These are phyloP conservation scores for Euclidium syriacum DNA, from an alignment of 345 rosid species.

Conservation along the genomic window DNA sequence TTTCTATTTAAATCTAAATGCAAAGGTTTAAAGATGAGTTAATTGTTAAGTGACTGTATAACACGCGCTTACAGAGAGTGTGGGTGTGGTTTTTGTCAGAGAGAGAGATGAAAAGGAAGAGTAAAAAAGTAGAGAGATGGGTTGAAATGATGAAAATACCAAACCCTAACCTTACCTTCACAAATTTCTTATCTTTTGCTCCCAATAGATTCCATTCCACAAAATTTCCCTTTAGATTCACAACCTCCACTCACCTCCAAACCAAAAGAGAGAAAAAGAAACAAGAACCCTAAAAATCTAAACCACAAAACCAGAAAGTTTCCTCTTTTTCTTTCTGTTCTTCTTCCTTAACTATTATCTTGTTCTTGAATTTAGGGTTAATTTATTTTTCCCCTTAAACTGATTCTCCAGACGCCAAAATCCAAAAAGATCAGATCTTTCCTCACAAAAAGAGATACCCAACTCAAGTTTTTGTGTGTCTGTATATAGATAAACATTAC, in stretches of 20 bases:
- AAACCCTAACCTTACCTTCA: slow-evolving; percentile 40
- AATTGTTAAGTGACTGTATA: background rate
- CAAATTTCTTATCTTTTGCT: slow-evolving; percentile 31
- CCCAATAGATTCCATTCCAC: slow-evolving; percentile 13
- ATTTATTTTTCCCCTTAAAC: background rate
- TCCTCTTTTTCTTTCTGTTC: slow-evolving; percentile 3
- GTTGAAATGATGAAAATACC: slow-evolving; percentile 42
- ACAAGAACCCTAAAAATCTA: slow-evolving; percentile 5
- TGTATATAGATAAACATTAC: slow-evolving; percentile 18
- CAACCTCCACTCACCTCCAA: slow-evolving; percentile 18
- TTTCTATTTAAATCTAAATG: too few species aligned
- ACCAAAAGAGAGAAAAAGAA: background rate
- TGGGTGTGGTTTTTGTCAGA: background rate
- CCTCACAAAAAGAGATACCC: slow-evolving; percentile 12
- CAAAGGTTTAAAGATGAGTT: background rate
- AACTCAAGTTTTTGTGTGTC: slow-evolving; percentile 27
- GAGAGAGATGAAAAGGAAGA: background rate
- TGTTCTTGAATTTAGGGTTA: slow-evolving; percentile 23
- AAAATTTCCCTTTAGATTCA: slow-evolving; percentile 1
- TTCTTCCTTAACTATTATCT: slow-evolving; percentile 5
- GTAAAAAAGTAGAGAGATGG: slow-evolving; percentile 1
- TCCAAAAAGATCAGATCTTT: slow-evolving; percentile 24
- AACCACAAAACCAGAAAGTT: background rate
- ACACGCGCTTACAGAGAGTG: slow-evolving; percentile 25
- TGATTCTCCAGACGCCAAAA: background rate